These are phyloP conservation scores for Myxozyma lipomycoides DNA, from an alignment of 805 yeast genomes.

Conservation along the genomic window DNA sequence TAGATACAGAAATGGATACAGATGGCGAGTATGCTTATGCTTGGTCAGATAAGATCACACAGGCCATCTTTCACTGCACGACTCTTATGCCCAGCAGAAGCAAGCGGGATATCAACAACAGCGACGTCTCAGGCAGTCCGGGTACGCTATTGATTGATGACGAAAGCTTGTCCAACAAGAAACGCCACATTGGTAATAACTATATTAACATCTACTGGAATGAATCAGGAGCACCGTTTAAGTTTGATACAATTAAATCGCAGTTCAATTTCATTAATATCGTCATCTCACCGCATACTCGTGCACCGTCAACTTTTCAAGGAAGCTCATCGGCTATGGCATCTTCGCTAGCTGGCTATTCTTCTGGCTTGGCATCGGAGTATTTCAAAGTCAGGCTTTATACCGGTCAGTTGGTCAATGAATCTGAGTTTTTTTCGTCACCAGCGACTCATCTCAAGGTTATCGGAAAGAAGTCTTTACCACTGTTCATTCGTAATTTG, in stretches of 20 bases:
- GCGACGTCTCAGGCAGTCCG: not conserved
- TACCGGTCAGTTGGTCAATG: slow-evolving; percentile 11
- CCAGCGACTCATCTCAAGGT: slow-evolving; percentile 74
- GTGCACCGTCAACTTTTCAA: slow-evolving; percentile 23
- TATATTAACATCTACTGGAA: slow-evolving; percentile 78
- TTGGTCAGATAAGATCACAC: slow-evolving; percentile 69
- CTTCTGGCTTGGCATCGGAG: slow-evolving; percentile 6
- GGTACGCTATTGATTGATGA: slow-evolving; percentile 10
- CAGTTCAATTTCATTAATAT: slow-evolving; percentile 82
- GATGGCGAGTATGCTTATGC: slow-evolving; percentile 75
- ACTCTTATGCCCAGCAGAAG: slow-evolving; percentile 66
- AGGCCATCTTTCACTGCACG: slow-evolving; percentile 71
- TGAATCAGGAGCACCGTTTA: slow-evolving; percentile 60
- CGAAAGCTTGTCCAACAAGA: slow-evolving; percentile 44
- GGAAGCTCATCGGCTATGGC: slow-evolving; percentile 15
- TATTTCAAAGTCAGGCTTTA: slow-evolving; percentile 23
- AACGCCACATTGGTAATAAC: slow-evolving; percentile 82
- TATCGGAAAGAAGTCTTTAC: slow-evolving; percentile 54
- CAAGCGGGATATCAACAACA: slow-evolving; percentile 29
- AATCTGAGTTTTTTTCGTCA: slow-evolving; percentile 36
- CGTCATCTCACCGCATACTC: slow-evolving; percentile 64
- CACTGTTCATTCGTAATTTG: slow-evolving; percentile 62
- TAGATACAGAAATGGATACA: slow-evolving; percentile 61
- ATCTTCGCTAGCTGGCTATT: slow-evolving; percentile 10
- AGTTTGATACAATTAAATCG: slow-evolving; percentile 64